Evolutionary conservation across 768 basidiomycete species (phyloP), one percentile per base, ranked within the genome.

Genomic region (Russula compacta): DNA sequence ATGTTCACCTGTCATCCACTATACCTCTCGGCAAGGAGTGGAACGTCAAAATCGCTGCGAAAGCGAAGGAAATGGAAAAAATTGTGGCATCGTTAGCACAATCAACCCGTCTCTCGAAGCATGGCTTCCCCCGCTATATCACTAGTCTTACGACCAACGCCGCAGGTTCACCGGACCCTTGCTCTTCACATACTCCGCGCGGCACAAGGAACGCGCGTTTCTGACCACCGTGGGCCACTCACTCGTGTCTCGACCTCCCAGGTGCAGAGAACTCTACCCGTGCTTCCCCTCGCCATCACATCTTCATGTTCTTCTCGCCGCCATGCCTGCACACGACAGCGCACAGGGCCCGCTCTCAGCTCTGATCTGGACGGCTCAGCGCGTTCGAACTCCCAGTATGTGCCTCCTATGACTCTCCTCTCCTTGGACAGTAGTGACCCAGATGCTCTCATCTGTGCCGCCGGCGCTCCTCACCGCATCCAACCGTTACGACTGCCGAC

Each of bases 1-100:
- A 14, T 14, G 6, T 2, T 48, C 4, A 35, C 38, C 29, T 11
- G 17, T 48, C 12, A 15, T 38, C 7, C 21, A 47, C 21, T 11
- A 6, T 33, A 32, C 32, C 57, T 21, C 49, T 17, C 9, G n/a
- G 1, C 1, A 6, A 6, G 8, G 19, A 33, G 12, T 36, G 17
- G 17, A 17, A 19, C 12, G 5, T 19, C 2, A 9, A 12, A 29
- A 53, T 64, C 59, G 63, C 59, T 46, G 44, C 59, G 53, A 64
- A 63, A 63, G 60, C 63, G 51, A 64, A 15, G 43, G n/a, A 14
- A 9, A 2, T 39, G 63, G 60, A 64, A 64, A 63, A 64, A 64
- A 58, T 64, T 64, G 54, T 64, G 59, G 36, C 59, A 64, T 48
- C 56, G 56, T 57, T 29, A 52, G 62, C 59, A 55, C 53, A 38